Percentiles rank a stretch among this genome's conserved stretches.
Evolutionary conservation across 106 monocot genomes (phyloP).

Genomic region (Agapanthus africanus): DNA sequence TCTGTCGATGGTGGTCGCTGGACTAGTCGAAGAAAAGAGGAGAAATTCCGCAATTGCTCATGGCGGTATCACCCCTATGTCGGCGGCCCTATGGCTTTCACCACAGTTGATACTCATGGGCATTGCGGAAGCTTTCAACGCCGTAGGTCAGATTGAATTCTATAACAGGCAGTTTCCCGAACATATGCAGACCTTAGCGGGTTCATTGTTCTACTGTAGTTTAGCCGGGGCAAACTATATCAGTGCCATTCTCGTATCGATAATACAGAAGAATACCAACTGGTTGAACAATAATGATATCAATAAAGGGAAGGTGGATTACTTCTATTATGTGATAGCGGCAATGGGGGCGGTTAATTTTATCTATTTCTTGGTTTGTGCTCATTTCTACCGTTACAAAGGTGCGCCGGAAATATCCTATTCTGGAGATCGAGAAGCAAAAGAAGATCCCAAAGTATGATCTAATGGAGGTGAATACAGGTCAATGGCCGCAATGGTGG

Average conservation of each 20-base stretch:
- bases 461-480: no score
- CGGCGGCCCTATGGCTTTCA: constrained; percentile 41
- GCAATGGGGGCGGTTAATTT: constrained; percentile 33
- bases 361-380: constrained; percentile 43
- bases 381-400: constrained; percentile 71
- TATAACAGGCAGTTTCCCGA: constrained; percentile 71
- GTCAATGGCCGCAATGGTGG: neutral
- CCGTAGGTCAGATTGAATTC: constrained; percentile 65
- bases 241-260: constrained; percentile 28
- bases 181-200: constrained; percentile 55
- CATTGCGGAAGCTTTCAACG: constrained; percentile 48
- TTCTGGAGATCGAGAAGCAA: neutral
- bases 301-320: constrained; percentile 43
- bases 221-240: constrained; percentile 47
- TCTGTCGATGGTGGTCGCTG: constrained; percentile 31
- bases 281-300: constrained; percentile 58
- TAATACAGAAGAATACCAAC: constrained; percentile 29
- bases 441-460: neutral
- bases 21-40: constrained; percentile 22
- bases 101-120: constrained; percentile 60
- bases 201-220: constrained; percentile 53
- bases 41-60: constrained; percentile 3
- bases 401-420: constrained; percentile 8
- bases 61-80: constrained; percentile 15
- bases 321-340: constrained; percentile 56